Conservation (phyloP, 2,329 filamentous ascomycete species). For the Verticillium longisporum region DNA sequence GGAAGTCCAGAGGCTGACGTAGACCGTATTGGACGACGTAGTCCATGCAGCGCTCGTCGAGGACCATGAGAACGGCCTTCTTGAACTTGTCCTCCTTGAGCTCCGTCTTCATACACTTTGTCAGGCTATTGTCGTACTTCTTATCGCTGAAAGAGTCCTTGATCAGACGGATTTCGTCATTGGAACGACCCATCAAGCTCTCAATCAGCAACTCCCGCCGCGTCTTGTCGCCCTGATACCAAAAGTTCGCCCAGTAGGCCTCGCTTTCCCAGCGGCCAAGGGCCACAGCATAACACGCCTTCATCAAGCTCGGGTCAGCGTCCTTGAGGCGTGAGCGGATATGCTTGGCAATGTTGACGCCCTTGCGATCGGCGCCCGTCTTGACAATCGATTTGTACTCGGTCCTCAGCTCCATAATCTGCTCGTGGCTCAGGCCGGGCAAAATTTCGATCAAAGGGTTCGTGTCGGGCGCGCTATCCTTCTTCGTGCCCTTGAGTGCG, state of each 20-base stretch:
- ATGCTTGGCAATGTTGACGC: conserved; percentile 81
- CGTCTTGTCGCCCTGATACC: conserved; percentile 84
- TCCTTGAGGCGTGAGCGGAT: conserved; percentile 72
- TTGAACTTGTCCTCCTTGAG: conserved; percentile 96
- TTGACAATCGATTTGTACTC: conserved; percentile 92
- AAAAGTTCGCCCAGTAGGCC: conserved; percentile 97
- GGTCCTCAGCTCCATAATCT: conserved; percentile 75
- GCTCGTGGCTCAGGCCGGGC: conserved; percentile 76
- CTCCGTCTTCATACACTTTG: conserved; percentile 84
- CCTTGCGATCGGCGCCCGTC: conserved; percentile 63
- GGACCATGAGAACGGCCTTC: conserved; percentile 71
- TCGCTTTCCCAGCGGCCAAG: conserved; percentile 89
- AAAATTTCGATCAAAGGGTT: conserved; percentile 75
- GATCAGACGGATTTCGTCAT: conserved; percentile 80
- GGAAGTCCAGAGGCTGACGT: conserved; percentile 47
- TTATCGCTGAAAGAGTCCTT: conserved; percentile 87
- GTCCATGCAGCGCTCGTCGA: conserved; percentile 80
- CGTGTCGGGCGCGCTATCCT: conserved; percentile 50
- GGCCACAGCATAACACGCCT: conserved; percentile 84
- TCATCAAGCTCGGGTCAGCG: conserved; percentile 70
- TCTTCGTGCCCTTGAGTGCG: conserved; percentile 60
- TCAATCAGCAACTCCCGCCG: conserved; percentile 89
- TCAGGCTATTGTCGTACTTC: conserved; percentile 76
- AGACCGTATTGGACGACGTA: conserved; percentile 63
- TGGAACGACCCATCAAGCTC: conserved; percentile 80